Conservation (phyloP, 768 basidiomycete species). For the Lactifluus pinguis region DNA sequence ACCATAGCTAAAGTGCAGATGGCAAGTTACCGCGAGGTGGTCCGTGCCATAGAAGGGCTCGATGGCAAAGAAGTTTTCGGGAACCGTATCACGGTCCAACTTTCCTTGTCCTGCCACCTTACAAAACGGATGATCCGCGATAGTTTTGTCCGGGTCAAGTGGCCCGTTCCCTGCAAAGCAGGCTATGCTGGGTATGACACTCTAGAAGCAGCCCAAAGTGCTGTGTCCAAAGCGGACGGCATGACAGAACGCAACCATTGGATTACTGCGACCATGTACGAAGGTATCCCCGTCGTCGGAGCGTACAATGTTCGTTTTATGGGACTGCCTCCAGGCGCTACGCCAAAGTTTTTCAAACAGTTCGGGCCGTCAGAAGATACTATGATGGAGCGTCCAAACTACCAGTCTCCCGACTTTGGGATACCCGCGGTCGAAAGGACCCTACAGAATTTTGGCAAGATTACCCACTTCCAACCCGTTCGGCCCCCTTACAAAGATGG, state of each 20-base stretch:
- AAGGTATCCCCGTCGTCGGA: slow-evolving; percentile 50
- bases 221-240: slow-evolving; percentile 36
- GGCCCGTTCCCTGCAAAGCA: slow-evolving; percentile 46
- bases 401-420: slow-evolving; percentile 28
- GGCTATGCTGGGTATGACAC: slow-evolving; percentile 59
- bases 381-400: slow-evolving; percentile 45
- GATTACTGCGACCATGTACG: slow-evolving; percentile 42
- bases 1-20: slow-evolving; percentile 39
- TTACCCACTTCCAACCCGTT: slow-evolving; percentile 36
- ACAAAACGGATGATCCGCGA: slow-evolving; percentile 39
- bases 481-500: slow-evolving; percentile 45
- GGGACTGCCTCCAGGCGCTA: slow-evolving; percentile 40
- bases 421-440: slow-evolving; percentile 30
- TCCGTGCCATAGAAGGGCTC: slow-evolving; percentile 41
- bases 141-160: slow-evolving; percentile 46
- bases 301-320: slow-evolving; percentile 51
- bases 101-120: slow-evolving; percentile 34
- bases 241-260: slow-evolving; percentile 31
- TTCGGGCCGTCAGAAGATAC: slow-evolving; percentile 42
- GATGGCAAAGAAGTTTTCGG: slow-evolving; percentile 38
- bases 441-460: slow-evolving; percentile 32
- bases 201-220: slow-evolving; percentile 39
- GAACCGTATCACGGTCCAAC: slow-evolving; percentile 34
- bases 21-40: slow-evolving; percentile 39
- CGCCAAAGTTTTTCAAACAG: slow-evolving; percentile 33